phyloP scores from a whole-genome alignment of 1,139 yeast species.

The Pichia sp. region DNA sequence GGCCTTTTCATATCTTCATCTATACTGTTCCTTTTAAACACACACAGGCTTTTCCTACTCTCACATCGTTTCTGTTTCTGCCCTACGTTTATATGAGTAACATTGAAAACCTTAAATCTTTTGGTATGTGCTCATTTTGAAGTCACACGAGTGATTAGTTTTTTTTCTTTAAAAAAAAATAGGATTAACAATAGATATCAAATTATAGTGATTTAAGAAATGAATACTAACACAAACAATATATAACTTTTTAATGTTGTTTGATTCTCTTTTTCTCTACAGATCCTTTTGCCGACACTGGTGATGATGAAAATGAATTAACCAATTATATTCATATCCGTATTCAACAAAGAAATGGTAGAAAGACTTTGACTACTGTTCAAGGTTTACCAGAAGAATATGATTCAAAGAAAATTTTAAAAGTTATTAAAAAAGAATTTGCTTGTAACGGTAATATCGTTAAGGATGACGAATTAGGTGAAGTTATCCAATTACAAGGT shows the following conservation, averaged over 20 bases:
- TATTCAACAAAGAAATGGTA: constrained; percentile 99
- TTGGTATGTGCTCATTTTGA: constrained; percentile 48
- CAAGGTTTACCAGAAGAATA: constrained; percentile 96
- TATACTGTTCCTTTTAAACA: too few species aligned
- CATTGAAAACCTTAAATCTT: constrained; percentile 95
- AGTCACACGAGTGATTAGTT: background rate
- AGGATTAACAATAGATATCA: too few species aligned
- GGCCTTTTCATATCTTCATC: too few species aligned
- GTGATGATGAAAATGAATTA: constrained; percentile 97
- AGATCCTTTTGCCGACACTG: constrained; percentile 99
- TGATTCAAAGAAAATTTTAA: constrained; percentile 88
- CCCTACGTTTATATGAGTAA: constrained; percentile 68
- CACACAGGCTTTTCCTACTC: background rate
- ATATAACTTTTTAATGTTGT: background rate
- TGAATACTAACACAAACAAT: constrained; percentile 3
- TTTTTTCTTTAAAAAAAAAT: too few species aligned
- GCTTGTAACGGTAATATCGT: constrained; percentile 99
- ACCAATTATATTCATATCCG: constrained; percentile 96
- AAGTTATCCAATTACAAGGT: constrained; percentile 96
- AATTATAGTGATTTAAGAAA: too few species aligned
- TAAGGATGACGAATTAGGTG: constrained; percentile 94
- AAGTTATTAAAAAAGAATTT: constrained; percentile 93
- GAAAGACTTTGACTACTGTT: constrained; percentile 96
- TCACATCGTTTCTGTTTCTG: background rate
- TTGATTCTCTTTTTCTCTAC: background rate